Evolutionary conservation across 2,329 filamentous ascomycete species (phyloP).

Genomic region (Didymella segeticola): DNA sequence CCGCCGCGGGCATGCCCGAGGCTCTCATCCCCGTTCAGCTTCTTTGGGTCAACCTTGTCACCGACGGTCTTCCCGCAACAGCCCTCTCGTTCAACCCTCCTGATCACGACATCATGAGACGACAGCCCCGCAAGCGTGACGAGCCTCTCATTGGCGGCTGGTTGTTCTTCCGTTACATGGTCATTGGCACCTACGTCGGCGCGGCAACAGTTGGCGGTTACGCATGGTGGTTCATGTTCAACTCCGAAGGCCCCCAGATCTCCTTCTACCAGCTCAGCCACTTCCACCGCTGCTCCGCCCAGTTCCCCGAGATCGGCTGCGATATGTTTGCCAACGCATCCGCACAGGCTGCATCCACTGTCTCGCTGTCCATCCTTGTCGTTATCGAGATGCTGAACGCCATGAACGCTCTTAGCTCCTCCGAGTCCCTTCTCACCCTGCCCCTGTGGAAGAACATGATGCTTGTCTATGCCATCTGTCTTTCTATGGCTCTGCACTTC

Average conservation of each 20-base stretch:
- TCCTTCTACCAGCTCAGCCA: slow-evolving; percentile 85
- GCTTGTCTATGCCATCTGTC: slow-evolving; percentile 89
- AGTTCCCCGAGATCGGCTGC: slow-evolving; percentile 90
- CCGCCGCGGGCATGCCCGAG: slow-evolving; percentile 95
- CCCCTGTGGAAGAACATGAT: slow-evolving; percentile 99
- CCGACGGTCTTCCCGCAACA: slow-evolving; percentile 94
- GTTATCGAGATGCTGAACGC: slow-evolving; percentile 99
- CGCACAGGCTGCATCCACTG: slow-evolving; percentile 88
- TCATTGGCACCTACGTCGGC: slow-evolving; percentile 95
- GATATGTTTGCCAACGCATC: slow-evolving; percentile 87
- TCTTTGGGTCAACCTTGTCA: slow-evolving; percentile 98
- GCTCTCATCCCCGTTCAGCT: slow-evolving; percentile 96
- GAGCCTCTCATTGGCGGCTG: slow-evolving; percentile 92
- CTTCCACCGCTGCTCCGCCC: slow-evolving; percentile 89
- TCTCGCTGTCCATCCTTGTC: slow-evolving; percentile 88
- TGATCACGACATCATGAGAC: slow-evolving; percentile 98
- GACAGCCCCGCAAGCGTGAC: slow-evolving; percentile 87
- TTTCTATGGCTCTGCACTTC: slow-evolving; percentile 96
- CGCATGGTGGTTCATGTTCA: slow-evolving; percentile 99
- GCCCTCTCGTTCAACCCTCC: slow-evolving; percentile 97
- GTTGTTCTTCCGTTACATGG: slow-evolving; percentile 97
- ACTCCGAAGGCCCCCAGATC: slow-evolving; percentile 87
- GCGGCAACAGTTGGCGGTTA: slow-evolving; percentile 95
- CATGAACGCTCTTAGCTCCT: slow-evolving; percentile 96
- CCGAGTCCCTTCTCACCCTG: slow-evolving; percentile 89